These are phyloP conservation scores for Asterionellopsis glacialis DNA, from an alignment of 108 stramenopile species.

Conservation along the genomic window DNA sequence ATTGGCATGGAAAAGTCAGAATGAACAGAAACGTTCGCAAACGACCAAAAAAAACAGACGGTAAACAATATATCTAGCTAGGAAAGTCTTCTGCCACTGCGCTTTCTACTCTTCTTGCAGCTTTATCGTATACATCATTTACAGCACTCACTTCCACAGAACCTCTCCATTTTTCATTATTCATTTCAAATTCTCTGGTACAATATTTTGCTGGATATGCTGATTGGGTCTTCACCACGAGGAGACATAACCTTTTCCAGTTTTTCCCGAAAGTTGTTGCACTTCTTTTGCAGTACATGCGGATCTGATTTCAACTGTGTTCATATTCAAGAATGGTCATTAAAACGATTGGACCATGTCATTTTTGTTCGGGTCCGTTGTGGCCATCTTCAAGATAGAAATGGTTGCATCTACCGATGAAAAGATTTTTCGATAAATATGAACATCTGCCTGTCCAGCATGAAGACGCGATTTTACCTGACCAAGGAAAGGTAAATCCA, in stretches of 20 bases:
- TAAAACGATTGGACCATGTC: slow-evolving; percentile 26
- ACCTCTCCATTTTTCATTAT: slow-evolving; percentile 81
- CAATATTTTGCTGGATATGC: slow-evolving; percentile 25
- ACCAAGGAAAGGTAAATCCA: slow-evolving; percentile 54
- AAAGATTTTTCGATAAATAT: slow-evolving; percentile 68
- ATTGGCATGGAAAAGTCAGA: too few relatives aligned
- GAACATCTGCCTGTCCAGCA: slow-evolving; percentile 77
- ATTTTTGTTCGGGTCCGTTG: slow-evolving; percentile 13
- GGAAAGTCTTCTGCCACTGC: slow-evolving; percentile 65
- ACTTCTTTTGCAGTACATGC: slow-evolving; percentile 27
- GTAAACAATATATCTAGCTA: too few relatives aligned
- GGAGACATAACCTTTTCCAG: slow-evolving; percentile 26
- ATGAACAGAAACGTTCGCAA: too few relatives aligned
- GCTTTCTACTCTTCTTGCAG: slow-evolving; percentile 35
- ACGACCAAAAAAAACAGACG: too few relatives aligned
- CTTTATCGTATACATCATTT: slow-evolving; percentile 33
- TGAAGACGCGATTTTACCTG: slow-evolving; percentile 67
- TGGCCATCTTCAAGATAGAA: slow-evolving; percentile 17
- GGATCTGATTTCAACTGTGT: slow-evolving; percentile 48
- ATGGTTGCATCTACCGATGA: slow-evolving; percentile 47
- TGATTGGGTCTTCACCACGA: slow-evolving; percentile 18
- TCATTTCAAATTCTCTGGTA: slow-evolving; percentile 66
- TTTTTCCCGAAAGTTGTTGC: slow-evolving; percentile 33
- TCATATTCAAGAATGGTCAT: slow-evolving; percentile 63
- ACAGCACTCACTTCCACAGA: slow-evolving; percentile 44